Percentiles rank a stretch among this genome's conserved stretches.
phyloP scores from a whole-genome alignment of 208 protist species.

The Leishmania tropica region DNA sequence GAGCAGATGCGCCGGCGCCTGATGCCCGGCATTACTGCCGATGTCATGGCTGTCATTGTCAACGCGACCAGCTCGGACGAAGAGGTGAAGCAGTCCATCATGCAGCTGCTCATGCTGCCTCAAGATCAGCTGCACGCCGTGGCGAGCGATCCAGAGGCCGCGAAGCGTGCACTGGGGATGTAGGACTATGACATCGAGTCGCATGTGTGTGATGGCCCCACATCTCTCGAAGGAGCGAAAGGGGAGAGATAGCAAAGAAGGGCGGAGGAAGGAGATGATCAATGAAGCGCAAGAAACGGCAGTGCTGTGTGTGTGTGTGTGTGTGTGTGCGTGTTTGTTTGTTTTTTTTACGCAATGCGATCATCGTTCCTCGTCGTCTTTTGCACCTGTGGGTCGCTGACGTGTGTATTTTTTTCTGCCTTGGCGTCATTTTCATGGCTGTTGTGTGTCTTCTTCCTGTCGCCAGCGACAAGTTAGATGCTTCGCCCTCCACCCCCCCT shows the following conservation, averaged over 20 bases:
- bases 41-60: slow-evolving; percentile 69
- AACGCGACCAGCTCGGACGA: slow-evolving; percentile 41
- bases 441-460: not conserved
- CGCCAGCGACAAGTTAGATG: not conserved
- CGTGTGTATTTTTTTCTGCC: not conserved
- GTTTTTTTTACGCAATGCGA: not conserved
- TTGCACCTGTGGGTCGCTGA: not conserved
- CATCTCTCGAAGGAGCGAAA: not conserved
- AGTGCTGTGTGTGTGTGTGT: not conserved
- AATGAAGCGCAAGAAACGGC: not conserved
- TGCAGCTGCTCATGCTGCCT: slow-evolving; percentile 39
- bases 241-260: not conserved
- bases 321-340: not conserved
- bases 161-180: slow-evolving; percentile 31
- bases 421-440: not conserved
- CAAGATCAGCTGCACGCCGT: slow-evolving; percentile 47
- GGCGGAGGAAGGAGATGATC: not conserved
- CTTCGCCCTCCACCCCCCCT: not conserved
- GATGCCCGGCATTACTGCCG: slow-evolving; percentile 41
- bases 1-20: slow-evolving; percentile 66
- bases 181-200: not conserved
- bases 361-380: not conserved
- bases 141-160: slow-evolving; percentile 34
- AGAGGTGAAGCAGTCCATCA: slow-evolving; percentile 40
- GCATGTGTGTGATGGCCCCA: not conserved